Percentiles rank a stretch among this genome's conserved stretches.
These are phyloP conservation scores for Echinochloa phyllopogon DNA, from an alignment of 176 grass and related monocot species.

Conservation along the genomic window DNA sequence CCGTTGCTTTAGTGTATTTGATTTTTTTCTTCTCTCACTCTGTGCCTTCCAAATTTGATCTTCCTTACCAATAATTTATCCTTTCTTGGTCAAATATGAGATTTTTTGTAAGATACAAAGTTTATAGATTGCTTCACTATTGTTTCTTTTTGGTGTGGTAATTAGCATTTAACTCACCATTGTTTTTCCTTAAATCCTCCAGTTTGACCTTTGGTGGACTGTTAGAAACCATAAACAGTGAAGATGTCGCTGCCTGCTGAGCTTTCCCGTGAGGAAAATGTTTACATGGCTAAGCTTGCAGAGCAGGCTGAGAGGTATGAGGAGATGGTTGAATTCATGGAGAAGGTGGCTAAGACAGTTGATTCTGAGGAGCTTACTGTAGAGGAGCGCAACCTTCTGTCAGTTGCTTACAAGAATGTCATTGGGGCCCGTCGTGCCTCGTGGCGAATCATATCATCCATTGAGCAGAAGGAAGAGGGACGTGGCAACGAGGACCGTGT, in stretches of 20 bases:
- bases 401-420: constrained; percentile 64
- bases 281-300: constrained; percentile 62
- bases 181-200: background rate
- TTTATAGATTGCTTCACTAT: background rate
- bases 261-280: constrained; percentile 59
- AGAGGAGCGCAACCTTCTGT: constrained; percentile 58
- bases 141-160: background rate
- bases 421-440: constrained; percentile 46
- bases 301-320: constrained; percentile 64
- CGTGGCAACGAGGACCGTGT: constrained; percentile 47
- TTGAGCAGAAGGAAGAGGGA: constrained; percentile 60
- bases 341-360: constrained; percentile 46
- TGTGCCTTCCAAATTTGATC: background rate
- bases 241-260: constrained; percentile 51
- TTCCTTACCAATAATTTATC: background rate
- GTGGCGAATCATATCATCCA: constrained; percentile 64
- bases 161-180: constrained; percentile 11
- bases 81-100: background rate
- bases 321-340: constrained; percentile 61
- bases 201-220: constrained; percentile 24
- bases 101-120: background rate
- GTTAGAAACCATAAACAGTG: constrained; percentile 13
- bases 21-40: background rate
- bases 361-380: constrained; percentile 53
- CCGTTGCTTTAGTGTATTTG: background rate